Conservation (phyloP, 2,329 filamentous ascomycete species). For the Talaromyces sp. region DNA sequence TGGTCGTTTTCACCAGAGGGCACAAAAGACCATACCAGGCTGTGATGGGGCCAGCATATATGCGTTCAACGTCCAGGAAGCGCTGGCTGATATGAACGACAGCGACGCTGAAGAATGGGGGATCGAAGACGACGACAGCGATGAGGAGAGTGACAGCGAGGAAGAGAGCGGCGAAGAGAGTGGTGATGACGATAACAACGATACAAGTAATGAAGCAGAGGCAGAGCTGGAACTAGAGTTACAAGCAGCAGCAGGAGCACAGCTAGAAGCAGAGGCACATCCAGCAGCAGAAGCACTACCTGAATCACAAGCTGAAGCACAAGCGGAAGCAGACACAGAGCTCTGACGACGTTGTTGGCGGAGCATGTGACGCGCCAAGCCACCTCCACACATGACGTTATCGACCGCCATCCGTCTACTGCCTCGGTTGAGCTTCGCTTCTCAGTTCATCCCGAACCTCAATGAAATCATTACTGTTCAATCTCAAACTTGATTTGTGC, state of each 20-base stretch:
- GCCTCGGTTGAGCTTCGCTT: constrained; percentile 1
- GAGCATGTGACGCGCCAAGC: constrained; percentile 2
- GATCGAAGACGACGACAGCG: background rate
- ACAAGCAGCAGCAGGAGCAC: background rate
- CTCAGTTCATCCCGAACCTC: background rate
- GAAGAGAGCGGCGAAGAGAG: background rate
- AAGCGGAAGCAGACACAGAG: background rate
- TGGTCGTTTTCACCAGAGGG: background rate
- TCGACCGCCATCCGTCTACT: background rate
- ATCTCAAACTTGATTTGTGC: background rate
- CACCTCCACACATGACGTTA: background rate
- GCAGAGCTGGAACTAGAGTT: too few species aligned
- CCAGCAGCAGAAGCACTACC: too few species aligned
- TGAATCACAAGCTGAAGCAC: background rate
- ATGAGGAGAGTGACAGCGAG: background rate
- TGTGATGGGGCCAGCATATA: background rate
- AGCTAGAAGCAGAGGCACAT: background rate
- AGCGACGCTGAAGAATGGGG: background rate
- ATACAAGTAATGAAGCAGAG: background rate
- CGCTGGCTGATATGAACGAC: background rate
- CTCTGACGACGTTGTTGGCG: too few species aligned
- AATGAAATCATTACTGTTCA: background rate
- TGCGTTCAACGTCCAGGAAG: background rate
- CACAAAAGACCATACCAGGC: background rate
- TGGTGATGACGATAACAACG: background rate